A percentile compares a stretch with the other conserved stretches of the same genome.
These are phyloP conservation scores for Coemansia sp. DNA, from an alignment of 192 early-diverging fungal species.

Conservation along the genomic window DNA sequence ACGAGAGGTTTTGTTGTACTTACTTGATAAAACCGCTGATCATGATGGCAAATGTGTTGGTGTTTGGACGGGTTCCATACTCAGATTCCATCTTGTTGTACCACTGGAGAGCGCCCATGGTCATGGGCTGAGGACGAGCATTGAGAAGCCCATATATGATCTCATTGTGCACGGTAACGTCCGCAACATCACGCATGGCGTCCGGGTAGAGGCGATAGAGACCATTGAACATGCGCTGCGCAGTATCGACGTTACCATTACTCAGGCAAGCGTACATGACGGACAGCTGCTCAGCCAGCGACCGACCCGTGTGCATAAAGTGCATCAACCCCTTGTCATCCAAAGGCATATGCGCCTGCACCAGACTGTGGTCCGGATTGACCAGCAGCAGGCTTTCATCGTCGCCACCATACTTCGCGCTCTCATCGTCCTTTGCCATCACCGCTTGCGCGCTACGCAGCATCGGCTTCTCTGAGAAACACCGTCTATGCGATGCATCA, in stretches of 20 bases:
- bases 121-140: slow-evolving; percentile 54
- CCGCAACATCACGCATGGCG: slow-evolving; percentile 69
- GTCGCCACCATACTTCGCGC: background rate
- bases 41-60: slow-evolving; percentile 75
- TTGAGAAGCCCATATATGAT: slow-evolving; percentile 73
- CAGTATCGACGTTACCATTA: slow-evolving; percentile 71
- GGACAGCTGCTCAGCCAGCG: slow-evolving; percentile 71
- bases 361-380: slow-evolving; percentile 12
- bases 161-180: slow-evolving; percentile 76
- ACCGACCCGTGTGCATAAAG: slow-evolving; percentile 42
- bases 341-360: slow-evolving; percentile 14
- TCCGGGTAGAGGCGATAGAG: slow-evolving; percentile 63
- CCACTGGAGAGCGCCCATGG: slow-evolving; percentile 67
- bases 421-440: slow-evolving; percentile 8
- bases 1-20: background rate
- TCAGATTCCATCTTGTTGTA: slow-evolving; percentile 61
- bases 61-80: slow-evolving; percentile 62
- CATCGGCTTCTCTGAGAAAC: slow-evolving; percentile 19
- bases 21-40: slow-evolving; percentile 67
- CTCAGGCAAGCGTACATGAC: slow-evolving; percentile 75
- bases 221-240: slow-evolving; percentile 68
- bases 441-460: slow-evolving; percentile 16
- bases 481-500: background rate
- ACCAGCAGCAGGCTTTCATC: slow-evolving; percentile 27
- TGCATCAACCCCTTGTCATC: slow-evolving; percentile 26